phyloP scores from a whole-genome alignment of 495 filamentous ascomycete genomes.

The Tuber calosporum region DNA sequence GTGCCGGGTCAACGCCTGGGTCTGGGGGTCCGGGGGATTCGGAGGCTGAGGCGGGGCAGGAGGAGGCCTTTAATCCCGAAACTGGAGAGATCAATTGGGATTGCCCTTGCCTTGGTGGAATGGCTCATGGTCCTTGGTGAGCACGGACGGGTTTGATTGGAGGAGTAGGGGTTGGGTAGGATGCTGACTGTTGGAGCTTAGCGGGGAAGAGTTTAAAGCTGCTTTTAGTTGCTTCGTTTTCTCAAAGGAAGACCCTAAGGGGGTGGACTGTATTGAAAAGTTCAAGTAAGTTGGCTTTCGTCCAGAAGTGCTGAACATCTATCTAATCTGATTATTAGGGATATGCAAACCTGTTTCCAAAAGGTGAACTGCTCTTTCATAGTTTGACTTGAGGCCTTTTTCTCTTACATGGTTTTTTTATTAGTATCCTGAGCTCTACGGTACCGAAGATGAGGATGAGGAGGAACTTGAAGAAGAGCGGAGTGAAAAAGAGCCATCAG shows the following conservation, averaged over 20 bases:
- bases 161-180: background rate
- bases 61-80: conserved; percentile 95
- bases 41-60: conserved; percentile 69
- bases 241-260: conserved; percentile 92
- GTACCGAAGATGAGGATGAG: conserved; percentile 79
- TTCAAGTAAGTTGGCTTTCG: conserved; percentile 57
- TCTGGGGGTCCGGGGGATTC: conserved; percentile 50
- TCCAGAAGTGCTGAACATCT: conserved; percentile 36
- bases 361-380: conserved; percentile 12
- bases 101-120: conserved; percentile 92
- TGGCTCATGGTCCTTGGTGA: conserved; percentile 85
- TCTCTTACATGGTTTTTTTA: background rate
- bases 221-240: conserved; percentile 98
- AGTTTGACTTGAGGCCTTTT: background rate
- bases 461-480: conserved; percentile 38
- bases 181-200: conserved; percentile 9
- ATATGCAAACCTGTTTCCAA: conserved; percentile 93
- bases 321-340: conserved; percentile 46
- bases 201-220: conserved; percentile 80
- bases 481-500: background rate
- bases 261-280: conserved; percentile 95
- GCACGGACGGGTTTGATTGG: background rate
- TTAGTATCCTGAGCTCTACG: conserved; percentile 84
- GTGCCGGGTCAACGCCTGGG: conserved; percentile 29
- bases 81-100: conserved; percentile 99